These are phyloP conservation scores for Nepenthes gracilis DNA, from an alignment of 148 eudicot species.

Conservation along the genomic window DNA sequence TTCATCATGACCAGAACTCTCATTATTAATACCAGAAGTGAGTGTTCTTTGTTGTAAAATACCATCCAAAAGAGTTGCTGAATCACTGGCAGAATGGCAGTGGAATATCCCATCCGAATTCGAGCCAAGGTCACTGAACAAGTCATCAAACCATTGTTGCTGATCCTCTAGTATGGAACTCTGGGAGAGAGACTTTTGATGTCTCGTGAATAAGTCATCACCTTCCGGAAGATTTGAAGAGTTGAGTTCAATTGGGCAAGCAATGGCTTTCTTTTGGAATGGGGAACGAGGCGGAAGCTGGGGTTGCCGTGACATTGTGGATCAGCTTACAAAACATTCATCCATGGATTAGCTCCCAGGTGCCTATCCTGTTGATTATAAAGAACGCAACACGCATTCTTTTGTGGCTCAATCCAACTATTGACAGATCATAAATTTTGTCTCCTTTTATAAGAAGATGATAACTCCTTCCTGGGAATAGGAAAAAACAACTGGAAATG, in stretches of 20 bases:
- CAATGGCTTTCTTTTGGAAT: constrained; percentile 22
- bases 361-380: too few species aligned
- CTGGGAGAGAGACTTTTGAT: constrained; percentile 40
- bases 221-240: constrained; percentile 12
- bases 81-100: constrained; percentile 50
- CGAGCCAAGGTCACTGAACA: constrained; percentile 37
- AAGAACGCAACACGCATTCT: too few species aligned
- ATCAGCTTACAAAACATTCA: not conserved
- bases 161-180: constrained; percentile 39
- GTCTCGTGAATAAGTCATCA: constrained; percentile 15
- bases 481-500: too few species aligned
- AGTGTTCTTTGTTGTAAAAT: constrained; percentile 13
- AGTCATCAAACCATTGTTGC: constrained; percentile 55
- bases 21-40: constrained; percentile 11
- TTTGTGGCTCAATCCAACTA: too few species aligned
- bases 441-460: too few species aligned
- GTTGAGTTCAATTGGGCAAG: constrained; percentile 9
- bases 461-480: too few species aligned
- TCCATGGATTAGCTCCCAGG: too few species aligned
- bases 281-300: constrained; percentile 80
- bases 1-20: constrained; percentile 19
- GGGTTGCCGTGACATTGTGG: constrained; percentile 47
- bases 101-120: constrained; percentile 18
- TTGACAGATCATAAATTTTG: too few species aligned
- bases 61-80: constrained; percentile 29